These are phyloP conservation scores for Vitis vinifera DNA, from an alignment of 164 flowering plant genomes.

Conservation along the genomic window ASM3070453v1 NC_081808.1:4232001-4232500, in stretches of 20 bases:
- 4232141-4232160: slow-evolving; percentile 71
- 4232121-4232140: slow-evolving; percentile 63
- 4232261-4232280: background rate
- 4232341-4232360: background rate
- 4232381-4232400: slow-evolving; percentile 38
- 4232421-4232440: slow-evolving; percentile 35
- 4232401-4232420: slow-evolving; percentile 41
- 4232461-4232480: slow-evolving; percentile 26
- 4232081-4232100: slow-evolving; percentile 64
- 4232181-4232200: background rate
- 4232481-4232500: background rate
- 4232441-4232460: slow-evolving; percentile 41
- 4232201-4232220: background rate
- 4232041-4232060: slow-evolving; percentile 44
- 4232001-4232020: slow-evolving; percentile 71
- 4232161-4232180: slow-evolving; percentile 15
- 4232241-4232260: background rate
- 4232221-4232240: background rate
- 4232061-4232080: slow-evolving; percentile 51
- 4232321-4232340: background rate
- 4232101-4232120: slow-evolving; percentile 66
- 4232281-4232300: background rate
- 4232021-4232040: slow-evolving; percentile 56
- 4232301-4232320: background rate
- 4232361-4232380: slow-evolving; percentile 15